Percentiles rank a stretch among this genome's conserved stretches.
Evolutionary conservation across 176 grass and related monocot species (phyloP).

Genomic region (Sorghum bicolor): DNA sequence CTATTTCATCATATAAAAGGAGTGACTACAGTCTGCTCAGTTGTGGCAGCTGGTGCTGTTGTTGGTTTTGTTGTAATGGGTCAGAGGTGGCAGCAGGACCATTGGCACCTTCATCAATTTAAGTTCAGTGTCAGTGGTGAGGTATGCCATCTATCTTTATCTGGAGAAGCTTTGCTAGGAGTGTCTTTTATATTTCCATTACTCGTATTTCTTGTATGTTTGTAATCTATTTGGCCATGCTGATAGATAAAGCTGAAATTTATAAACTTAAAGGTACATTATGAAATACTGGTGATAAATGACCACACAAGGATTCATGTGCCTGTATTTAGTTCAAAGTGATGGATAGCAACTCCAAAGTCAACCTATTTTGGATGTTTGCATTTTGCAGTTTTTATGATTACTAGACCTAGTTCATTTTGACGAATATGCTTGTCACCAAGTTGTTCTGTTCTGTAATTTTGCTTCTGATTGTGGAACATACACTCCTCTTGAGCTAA

Average conservation of each 20-base stretch:
- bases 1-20: constrained; percentile 59
- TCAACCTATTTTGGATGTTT: background rate
- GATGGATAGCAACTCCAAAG: background rate
- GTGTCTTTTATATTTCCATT: background rate
- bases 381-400: background rate
- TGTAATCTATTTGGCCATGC: background rate
- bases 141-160: constrained; percentile 38
- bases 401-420: background rate
- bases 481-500: background rate
- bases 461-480: background rate
- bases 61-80: constrained; percentile 70
- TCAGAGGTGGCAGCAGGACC: constrained; percentile 70
- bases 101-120: constrained; percentile 52
- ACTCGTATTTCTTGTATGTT: background rate
- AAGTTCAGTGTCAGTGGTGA: constrained; percentile 48
- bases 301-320: background rate
- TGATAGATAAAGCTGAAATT: background rate
- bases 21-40: constrained; percentile 68
- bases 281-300: background rate
- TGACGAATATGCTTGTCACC: background rate
- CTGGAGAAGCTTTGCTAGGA: background rate
- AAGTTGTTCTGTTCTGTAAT: background rate
- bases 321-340: background rate
- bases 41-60: constrained; percentile 64
- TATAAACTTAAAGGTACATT: background rate